These are phyloP conservation scores for Mesembryanthemum crystallinum DNA, from an alignment of 148 eudicot genomes.

Conservation along the genomic window DNA sequence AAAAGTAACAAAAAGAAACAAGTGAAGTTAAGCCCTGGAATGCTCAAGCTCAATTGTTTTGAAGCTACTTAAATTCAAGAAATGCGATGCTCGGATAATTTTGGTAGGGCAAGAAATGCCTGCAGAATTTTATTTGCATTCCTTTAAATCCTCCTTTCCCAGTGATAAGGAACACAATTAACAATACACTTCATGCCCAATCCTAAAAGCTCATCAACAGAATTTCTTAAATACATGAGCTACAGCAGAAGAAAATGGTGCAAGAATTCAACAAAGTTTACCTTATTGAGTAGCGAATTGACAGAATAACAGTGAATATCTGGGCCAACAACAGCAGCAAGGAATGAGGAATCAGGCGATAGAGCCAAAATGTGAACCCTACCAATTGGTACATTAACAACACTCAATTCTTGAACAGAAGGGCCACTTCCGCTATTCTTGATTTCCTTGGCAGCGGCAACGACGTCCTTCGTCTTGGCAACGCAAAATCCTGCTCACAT, in stretches of 20 bases:
- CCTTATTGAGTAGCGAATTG: constrained; percentile 64
- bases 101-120: too few relatives aligned
- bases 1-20: too few relatives aligned
- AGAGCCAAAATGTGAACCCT: constrained; percentile 69
- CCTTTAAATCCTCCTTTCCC: too few relatives aligned
- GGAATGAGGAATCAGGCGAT: constrained; percentile 57
- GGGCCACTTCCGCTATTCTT: constrained; percentile 39
- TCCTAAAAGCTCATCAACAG: neutral
- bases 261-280: neutral
- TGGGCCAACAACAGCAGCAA: constrained; percentile 58
- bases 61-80: too few relatives aligned
- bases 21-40: too few relatives aligned
- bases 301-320: constrained; percentile 62
- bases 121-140: too few relatives aligned
- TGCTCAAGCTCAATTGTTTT: too few relatives aligned
- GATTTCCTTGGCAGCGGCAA: constrained; percentile 53
- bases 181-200: too few relatives aligned
- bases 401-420: constrained; percentile 56
- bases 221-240: neutral
- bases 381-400: constrained; percentile 63
- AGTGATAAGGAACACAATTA: too few relatives aligned
- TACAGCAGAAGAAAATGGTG: neutral
- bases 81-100: too few relatives aligned
- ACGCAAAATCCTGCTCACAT: constrained; percentile 71
- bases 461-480: constrained; percentile 61